Evolutionary conservation across 1,284 basidiomycete genomes (phyloP).

Genomic region (Moniliella sp.): DNA sequence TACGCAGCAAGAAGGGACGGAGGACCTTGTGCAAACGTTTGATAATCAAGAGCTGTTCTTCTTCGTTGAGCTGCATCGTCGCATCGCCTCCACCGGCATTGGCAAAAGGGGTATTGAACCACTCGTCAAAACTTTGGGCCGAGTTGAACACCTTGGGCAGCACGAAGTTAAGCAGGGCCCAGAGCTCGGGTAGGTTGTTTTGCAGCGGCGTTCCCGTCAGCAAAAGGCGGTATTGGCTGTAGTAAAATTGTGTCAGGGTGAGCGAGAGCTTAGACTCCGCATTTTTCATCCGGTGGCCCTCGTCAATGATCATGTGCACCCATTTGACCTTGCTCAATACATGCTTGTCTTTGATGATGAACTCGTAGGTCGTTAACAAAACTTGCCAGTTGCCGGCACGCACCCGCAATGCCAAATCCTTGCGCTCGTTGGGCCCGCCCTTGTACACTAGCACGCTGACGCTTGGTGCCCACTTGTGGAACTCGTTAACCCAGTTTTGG

Average conservation of each 20-base stretch:
- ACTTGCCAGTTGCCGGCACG: conserved; percentile 29
- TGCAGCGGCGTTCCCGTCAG: conserved; percentile 85
- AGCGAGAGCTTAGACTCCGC: conserved; percentile 80
- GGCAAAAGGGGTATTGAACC: conserved; percentile 99
- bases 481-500: conserved; percentile 59
- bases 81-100: conserved; percentile 49
- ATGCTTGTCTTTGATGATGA: conserved; percentile 43
- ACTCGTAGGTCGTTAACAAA: conserved; percentile 57
- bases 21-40: conserved; percentile 54
- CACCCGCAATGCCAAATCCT: conserved; percentile 18
- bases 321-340: conserved; percentile 5
- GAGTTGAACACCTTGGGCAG: conserved; percentile 40
- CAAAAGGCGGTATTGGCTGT: conserved; percentile 40
- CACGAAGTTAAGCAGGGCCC: conserved; percentile 17
- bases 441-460: conserved; percentile 54
- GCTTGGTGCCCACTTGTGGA: conserved; percentile 63
- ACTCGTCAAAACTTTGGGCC: conserved; percentile 81
- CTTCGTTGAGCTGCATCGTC: conserved; percentile 8
- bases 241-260: conserved; percentile 71
- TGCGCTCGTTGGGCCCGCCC: conserved; percentile 44
- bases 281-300: conserved; percentile 42
- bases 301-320: conserved; percentile 15
- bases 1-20: conserved; percentile 73
- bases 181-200: conserved; percentile 65
- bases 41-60: conserved; percentile 38